Evolutionary conservation across 2,329 filamentous ascomycete species (phyloP).

Genomic region (Macroventuria anomochaeta): DNA sequence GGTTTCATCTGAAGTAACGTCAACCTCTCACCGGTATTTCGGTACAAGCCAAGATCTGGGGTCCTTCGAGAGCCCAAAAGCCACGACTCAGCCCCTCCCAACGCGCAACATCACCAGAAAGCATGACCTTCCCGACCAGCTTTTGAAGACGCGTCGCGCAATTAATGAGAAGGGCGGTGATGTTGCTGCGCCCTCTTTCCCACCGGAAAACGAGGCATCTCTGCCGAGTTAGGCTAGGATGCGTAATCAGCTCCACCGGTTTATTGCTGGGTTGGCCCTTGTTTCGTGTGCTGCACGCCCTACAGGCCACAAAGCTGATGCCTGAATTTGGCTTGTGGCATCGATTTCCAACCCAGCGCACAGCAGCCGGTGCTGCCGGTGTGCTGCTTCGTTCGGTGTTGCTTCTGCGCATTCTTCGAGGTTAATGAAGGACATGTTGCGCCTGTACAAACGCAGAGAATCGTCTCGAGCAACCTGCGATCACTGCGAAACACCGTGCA

Average conservation of each 20-base stretch:
- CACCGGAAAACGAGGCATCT: slow-evolving; percentile 28
- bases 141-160: slow-evolving; percentile 8
- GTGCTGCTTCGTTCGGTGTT: background rate
- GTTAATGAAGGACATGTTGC: background rate
- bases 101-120: background rate
- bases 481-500: slow-evolving; percentile 12
- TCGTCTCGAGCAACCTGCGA: background rate
- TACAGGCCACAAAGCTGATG: slow-evolving; percentile 32
- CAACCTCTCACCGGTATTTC: slow-evolving; percentile 6
- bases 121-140: background rate
- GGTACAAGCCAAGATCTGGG: slow-evolving; percentile 13
- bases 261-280: slow-evolving; percentile 32
- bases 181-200: slow-evolving; percentile 37
- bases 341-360: background rate
- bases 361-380: background rate
- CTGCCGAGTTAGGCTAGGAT: slow-evolving; percentile 31
- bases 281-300: slow-evolving; percentile 35
- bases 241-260: slow-evolving; percentile 38
- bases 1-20: slow-evolving; percentile 16
- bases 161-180: slow-evolving; percentile 34
- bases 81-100: background rate
- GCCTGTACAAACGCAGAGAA: background rate
- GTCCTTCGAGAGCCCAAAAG: background rate
- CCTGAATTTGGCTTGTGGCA: slow-evolving; percentile 15
- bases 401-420: slow-evolving; percentile 1